Conservation (phyloP, 148 eudicot species). For the Spergularia marina region DNA sequence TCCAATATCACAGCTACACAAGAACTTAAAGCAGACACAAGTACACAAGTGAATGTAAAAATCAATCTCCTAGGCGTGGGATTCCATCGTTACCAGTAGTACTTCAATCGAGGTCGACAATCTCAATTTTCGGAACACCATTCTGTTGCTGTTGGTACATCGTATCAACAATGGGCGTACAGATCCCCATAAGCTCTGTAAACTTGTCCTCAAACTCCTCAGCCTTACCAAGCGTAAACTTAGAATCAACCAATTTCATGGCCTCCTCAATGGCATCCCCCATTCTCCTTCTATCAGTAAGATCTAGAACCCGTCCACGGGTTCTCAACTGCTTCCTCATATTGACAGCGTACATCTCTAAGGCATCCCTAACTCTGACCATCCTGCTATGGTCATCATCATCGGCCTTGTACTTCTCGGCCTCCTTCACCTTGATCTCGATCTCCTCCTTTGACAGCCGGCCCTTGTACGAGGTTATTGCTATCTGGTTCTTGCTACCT, state of each 20-base stretch:
- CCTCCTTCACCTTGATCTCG: slow-evolving; percentile 25
- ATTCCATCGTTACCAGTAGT: too few species aligned
- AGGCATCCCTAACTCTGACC: slow-evolving; percentile 14
- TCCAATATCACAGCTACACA: too few species aligned
- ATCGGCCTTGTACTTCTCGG: slow-evolving; percentile 22
- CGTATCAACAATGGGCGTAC: slow-evolving; percentile 3
- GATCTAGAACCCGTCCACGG: neutral
- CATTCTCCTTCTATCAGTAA: neutral
- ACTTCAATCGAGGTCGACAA: too few species aligned
- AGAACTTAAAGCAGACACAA: too few species aligned
- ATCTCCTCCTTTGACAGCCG: slow-evolving; percentile 20
- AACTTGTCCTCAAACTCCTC: slow-evolving; percentile 6
- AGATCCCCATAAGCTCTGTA: neutral
- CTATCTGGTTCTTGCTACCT: slow-evolving; percentile 23
- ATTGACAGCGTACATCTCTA: slow-evolving; percentile 20
- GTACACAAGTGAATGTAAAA: too few species aligned
- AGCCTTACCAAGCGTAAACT: neutral
- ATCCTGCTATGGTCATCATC: slow-evolving; percentile 21
- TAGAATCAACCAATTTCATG: neutral
- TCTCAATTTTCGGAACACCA: too few species aligned
- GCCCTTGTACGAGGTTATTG: slow-evolving; percentile 15
- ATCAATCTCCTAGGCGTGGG: too few species aligned
- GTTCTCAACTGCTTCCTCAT: slow-evolving; percentile 4
- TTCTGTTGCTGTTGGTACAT: too few species aligned
- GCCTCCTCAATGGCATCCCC: slow-evolving; percentile 7